Evolutionary conservation across 176 grass and related monocot genomes (phyloP), one percentile per base, ranked within the genome.

Genomic region (Oryza brachyantha): DNA sequence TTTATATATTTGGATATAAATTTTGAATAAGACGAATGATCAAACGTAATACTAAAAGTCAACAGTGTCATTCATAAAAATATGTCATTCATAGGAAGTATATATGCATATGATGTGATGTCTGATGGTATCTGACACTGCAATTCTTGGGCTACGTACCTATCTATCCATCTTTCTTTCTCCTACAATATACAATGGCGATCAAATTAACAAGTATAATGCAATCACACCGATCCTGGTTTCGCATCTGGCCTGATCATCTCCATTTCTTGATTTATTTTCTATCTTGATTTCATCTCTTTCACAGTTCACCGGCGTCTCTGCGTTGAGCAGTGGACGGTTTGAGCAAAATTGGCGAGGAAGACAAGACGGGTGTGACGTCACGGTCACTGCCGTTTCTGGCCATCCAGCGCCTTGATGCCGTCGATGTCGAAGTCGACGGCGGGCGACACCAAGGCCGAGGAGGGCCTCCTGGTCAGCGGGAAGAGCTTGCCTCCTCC

Each of bases 361-460:
- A 8, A 0, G 14, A 25, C 8, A 4, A n/a, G n/a, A 27, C 1
- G 39, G 46, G 5, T 5, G 9, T 8, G 6, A 21, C 16, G 61
- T 54, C 10, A 7, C 10, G 19, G 7, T 77, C 78, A 76, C 27
- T 13, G 22, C 17, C 64, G 68, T 26, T 70, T 70, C 29, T 71
- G 62, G 4, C 7, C 68, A 25, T 68, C 82, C 74, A 90, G 81
- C 80, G 74, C 76, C 60, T 61, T 86, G 54, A 89, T 93, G 76
- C 84, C n/a, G 55, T 90, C 85, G 70, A 87, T 80, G 73, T 90
- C 81, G 57, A 83, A 80, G 28, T 62, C 46, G 17, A 82, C 69
- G 0, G 58, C n/a, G 3, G 84, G 55, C 1, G 68, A 57, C 52
- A 57, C 70, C 9, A 73, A 35, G 0, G 73, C 29, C 4, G 64